Evolutionary conservation across 1,139 yeast genomes (phyloP).

Genomic region (Blastobotrys petasosporus): DNA sequence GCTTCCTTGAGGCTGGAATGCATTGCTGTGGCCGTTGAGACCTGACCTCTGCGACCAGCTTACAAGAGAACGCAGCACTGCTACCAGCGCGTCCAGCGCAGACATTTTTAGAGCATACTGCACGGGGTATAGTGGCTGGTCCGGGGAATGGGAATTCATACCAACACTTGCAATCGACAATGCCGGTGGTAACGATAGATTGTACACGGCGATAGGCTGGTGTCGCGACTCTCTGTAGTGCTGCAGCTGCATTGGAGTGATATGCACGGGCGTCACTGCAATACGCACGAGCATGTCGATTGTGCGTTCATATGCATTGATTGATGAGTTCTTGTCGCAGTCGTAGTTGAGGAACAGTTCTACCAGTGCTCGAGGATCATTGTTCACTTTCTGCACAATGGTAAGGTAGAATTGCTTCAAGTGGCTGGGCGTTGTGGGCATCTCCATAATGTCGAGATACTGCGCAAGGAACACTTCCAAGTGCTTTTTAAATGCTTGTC

Average conservation of each 20-base stretch:
- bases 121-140: conserved; percentile 36
- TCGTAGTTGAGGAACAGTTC: conserved; percentile 94
- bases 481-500: conserved; percentile 85
- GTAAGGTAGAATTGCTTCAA: conserved; percentile 84
- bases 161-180: conserved; percentile 57
- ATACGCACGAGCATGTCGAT: conserved; percentile 72
- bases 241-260: conserved; percentile 60
- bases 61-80: conserved; percentile 71
- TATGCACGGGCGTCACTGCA: conserved; percentile 66
- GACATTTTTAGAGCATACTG: conserved; percentile 83
- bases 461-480: conserved; percentile 91
- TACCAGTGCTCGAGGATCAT: conserved; percentile 83
- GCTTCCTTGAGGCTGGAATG: conserved; percentile 11
- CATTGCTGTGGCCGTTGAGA: no score
- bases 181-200: conserved; percentile 65
- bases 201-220: conserved; percentile 66
- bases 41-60: conserved; percentile 73
- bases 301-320: conserved; percentile 78
- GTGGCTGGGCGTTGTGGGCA: conserved; percentile 85
- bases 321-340: conserved; percentile 70
- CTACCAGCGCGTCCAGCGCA: conserved; percentile 73
- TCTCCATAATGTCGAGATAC: conserved; percentile 88
- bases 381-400: conserved; percentile 71
- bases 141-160: conserved; percentile 50
- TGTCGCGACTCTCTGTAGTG: conserved; percentile 59